Conservation (phyloP, 1,284 basidiomycete genomes). For the Boletellus deceptivus region DNA sequence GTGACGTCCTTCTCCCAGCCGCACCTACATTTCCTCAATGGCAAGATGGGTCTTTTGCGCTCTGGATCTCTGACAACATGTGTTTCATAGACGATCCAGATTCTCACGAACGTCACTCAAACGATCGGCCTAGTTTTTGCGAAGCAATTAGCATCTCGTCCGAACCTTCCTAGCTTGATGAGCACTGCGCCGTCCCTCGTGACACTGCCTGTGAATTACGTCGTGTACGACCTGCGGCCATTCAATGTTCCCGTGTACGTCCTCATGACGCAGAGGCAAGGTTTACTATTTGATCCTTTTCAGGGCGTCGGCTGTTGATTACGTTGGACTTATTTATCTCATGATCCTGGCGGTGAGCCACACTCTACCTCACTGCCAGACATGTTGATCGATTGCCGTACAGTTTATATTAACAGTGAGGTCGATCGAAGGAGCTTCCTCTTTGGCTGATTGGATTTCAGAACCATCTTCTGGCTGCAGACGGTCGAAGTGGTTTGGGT, state of each 20-base stretch:
- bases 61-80: background rate
- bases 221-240: constrained; percentile 57
- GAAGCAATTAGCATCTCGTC: constrained; percentile 32
- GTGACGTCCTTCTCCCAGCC: constrained; percentile 19
- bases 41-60: constrained; percentile 3
- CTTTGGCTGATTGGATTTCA: constrained; percentile 6
- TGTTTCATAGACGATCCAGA: constrained; percentile 14
- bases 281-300: background rate
- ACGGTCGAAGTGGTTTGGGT: constrained; percentile 45
- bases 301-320: constrained; percentile 70
- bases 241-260: constrained; percentile 63
- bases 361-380: constrained; percentile 34
- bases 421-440: constrained; percentile 20
- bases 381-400: constrained; percentile 17
- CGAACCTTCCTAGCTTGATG: constrained; percentile 39
- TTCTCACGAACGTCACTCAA: constrained; percentile 24
- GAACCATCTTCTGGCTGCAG: constrained; percentile 35
- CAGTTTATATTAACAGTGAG: constrained; percentile 43
- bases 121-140: constrained; percentile 39
- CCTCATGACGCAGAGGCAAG: background rate
- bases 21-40: constrained; percentile 24
- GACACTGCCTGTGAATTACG: constrained; percentile 49
- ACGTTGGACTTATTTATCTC: constrained; percentile 76
- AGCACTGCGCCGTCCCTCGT: constrained; percentile 59
- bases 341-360: constrained; percentile 51